Base-by-base conservation (phyloP, 208 protist genomes). In the Leishmania turanica region DNA sequence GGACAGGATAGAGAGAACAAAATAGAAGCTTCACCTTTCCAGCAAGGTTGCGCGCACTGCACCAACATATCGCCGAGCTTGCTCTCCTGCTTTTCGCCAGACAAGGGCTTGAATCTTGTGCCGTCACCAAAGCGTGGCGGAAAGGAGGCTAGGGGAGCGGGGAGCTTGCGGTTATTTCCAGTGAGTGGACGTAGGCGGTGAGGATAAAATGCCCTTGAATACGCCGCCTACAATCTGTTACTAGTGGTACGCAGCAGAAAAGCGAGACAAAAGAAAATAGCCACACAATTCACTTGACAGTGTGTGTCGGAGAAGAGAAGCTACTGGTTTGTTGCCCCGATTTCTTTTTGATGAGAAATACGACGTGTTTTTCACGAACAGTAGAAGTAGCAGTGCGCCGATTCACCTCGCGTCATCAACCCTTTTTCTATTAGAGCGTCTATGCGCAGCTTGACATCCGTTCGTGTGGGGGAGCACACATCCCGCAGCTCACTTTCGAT, bases 351-450 rank as follows among this genome's bases (percentile, higher is more conserved):
- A 21, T 21, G 11, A 68, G 15, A 73, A 27, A 9, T 13, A 53
- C 51, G 34, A 68, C 8, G 56, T 40, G 7, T 64, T 72, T 64
- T 64, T 82, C 64, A 86, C 47, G 65, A 40, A 80, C 83, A 83
- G 62, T 79, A 86, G 62, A 86, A 71, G n/a, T 83, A 83, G 83
- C 73, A 79, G 83, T 86, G 80, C 42, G 73, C 71, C 3, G 75
- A 70, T 56, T 79, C 75, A 53, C 82, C 87, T 53, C 94, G 87
- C 0, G 83, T 80, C 45, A 97, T 79, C 37, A 94, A 87, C 24
- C 92, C 90, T 54, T 93, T 93, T 45, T 90, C 89, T n/a, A 96
- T 94, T 8, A 97, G 80, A 27, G 64, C 66, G n/a, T 92, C 88
- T 19, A 97, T 70, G 51, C 83, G 80, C 27, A 78, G 68, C 78